These are phyloP conservation scores for maize (Zea mays) DNA, from an alignment of 176 grass and related monocot genomes.

Conservation along the genomic window Zm-B73-REFERENCE-NAM-5.0 NC_050105.1:45706501-45707000, in stretches of 20 bases:
- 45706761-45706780: not conserved
- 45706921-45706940: conserved; percentile 19
- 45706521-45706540: not conserved
- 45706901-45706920: conserved; percentile 71
- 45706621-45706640: not conserved
- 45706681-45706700: conserved; percentile 66
- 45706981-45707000: conserved; percentile 5
- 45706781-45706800: not conserved
- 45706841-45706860: conserved; percentile 63
- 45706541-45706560: not conserved
- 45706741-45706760: not conserved
- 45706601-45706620: not conserved
- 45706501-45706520: not conserved
- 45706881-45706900: conserved; percentile 55
- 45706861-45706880: conserved; percentile 65
- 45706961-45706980: not conserved
- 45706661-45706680: conserved; percentile 55
- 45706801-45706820: not conserved
- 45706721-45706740: not conserved
- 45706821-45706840: conserved; percentile 5
- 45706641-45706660: conserved; percentile 62
- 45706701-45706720: conserved; percentile 76
- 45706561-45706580: not conserved
- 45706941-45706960: not conserved
- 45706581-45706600: not conserved